Evolutionary conservation across 768 basidiomycete genomes (phyloP).

Genomic region (Astraeus odoratus): DNA sequence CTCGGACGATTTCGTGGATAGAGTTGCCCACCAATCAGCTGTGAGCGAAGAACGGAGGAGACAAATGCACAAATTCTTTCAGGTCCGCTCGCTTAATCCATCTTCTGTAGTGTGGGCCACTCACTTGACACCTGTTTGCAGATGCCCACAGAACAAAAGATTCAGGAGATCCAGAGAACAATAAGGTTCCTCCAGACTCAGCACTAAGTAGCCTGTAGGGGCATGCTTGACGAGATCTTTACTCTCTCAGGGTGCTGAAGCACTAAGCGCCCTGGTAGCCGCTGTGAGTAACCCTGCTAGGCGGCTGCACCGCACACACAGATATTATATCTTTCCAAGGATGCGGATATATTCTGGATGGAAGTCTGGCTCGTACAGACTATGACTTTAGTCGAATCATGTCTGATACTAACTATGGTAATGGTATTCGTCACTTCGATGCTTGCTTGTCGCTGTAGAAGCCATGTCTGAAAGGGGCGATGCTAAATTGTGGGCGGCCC

Average conservation of each 20-base stretch:
- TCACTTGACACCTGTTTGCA: constrained; percentile 15
- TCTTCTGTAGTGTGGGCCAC: not conserved
- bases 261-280: too few species aligned
- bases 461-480: too few species aligned
- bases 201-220: too few species aligned
- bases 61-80: constrained; percentile 45
- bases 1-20: constrained; percentile 37
- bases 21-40: constrained; percentile 34
- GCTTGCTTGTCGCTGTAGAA: too few species aligned
- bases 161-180: constrained; percentile 44
- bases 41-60: constrained; percentile 33
- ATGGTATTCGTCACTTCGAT: too few species aligned
- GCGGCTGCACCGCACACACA: not conserved
- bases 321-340: not conserved
- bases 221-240: too few species aligned
- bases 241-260: too few species aligned
- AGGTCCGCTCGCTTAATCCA: constrained; percentile 30
- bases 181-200: constrained; percentile 33
- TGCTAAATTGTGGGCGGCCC: too few species aligned
- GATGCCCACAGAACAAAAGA: constrained; percentile 52
- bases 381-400: too few species aligned
- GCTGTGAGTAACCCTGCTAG: too few species aligned
- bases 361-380: not conserved
- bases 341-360: constrained; percentile 2
- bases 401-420: too few species aligned